These are phyloP conservation scores for Naegleria lovaniensis DNA, from an alignment of 208 protist genomes.

Conservation along the genomic window DNA sequence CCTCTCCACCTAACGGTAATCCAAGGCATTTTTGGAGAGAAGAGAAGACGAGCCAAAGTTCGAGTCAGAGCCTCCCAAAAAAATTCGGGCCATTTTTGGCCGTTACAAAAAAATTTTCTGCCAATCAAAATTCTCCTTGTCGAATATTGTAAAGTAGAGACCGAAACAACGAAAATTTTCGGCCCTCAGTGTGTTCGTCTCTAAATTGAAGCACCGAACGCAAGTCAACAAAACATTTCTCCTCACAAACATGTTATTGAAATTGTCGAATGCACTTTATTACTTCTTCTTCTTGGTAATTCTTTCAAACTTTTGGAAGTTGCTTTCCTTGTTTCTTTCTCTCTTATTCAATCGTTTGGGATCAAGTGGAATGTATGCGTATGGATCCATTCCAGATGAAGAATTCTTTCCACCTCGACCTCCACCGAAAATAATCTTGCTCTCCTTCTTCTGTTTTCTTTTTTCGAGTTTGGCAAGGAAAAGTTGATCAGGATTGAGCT, in stretches of 20 bases:
- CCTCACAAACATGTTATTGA: too few relatives aligned
- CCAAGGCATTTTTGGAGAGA: neutral
- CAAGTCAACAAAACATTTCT: too few relatives aligned
- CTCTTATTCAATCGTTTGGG: conserved; percentile 3
- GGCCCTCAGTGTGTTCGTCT: too few relatives aligned
- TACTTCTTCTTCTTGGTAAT: conserved; percentile 3
- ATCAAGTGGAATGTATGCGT: conserved; percentile 28
- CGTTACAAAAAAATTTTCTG: neutral
- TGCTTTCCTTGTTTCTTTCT: neutral
- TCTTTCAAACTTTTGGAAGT: conserved; percentile 8
- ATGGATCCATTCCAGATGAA: neutral
- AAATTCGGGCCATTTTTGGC: neutral
- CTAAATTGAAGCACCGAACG: too few relatives aligned
- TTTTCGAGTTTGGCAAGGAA: neutral
- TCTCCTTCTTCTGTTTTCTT: neutral
- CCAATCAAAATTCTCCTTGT: too few relatives aligned
- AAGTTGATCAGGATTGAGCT: neutral
- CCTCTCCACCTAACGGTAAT: too few relatives aligned
- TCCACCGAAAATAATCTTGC: neutral
- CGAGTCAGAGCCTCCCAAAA: neutral
- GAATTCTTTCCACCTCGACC: too few relatives aligned
- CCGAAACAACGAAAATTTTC: too few relatives aligned
- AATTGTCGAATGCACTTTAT: too few relatives aligned
- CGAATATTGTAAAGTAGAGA: too few relatives aligned
- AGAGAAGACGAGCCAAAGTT: neutral